Evolutionary conservation across 2,329 filamentous ascomycete species (phyloP).

Genomic region (Xylariaceae sp.): DNA sequence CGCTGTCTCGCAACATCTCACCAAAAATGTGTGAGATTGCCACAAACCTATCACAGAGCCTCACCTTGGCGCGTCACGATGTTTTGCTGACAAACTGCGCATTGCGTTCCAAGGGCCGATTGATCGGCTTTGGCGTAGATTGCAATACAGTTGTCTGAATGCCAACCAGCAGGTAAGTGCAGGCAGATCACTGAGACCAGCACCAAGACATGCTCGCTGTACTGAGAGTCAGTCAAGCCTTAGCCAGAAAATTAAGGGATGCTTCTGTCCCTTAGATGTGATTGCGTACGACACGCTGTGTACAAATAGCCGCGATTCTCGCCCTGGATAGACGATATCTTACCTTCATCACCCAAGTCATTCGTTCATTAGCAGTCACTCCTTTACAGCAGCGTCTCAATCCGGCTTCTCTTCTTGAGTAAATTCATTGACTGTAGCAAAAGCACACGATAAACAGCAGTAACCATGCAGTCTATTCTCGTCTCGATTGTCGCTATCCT

Average conservation of each 20-base stretch:
- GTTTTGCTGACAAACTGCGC: constrained; percentile 1
- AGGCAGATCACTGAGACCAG: neutral
- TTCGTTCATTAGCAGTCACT: neutral
- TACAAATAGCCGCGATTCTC: constrained; percentile 25
- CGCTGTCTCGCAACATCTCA: constrained; percentile 7
- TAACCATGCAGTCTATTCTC: constrained; percentile 19
- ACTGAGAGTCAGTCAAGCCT: constrained; percentile 23
- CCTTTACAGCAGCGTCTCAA: neutral
- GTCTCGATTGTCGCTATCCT: constrained; percentile 23
- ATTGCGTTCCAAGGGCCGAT: constrained; percentile 21
- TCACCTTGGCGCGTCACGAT: neutral
- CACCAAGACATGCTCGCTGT: constrained; percentile 24
- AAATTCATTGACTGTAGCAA: neutral
- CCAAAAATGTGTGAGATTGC: neutral
- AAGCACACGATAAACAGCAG: neutral
- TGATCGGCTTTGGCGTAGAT: constrained; percentile 7
- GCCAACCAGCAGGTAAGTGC: neutral
- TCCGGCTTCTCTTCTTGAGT: neutral
- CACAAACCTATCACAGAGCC: neutral
- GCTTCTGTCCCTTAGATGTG: neutral
- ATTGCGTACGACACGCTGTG: neutral
- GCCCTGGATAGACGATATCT: neutral
- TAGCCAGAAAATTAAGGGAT: constrained; percentile 25
- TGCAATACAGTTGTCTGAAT: neutral
- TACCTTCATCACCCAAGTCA: neutral